Base-by-base conservation (phyloP, 192 early-diverging fungal species). In the Coemansia erecta region DNA sequence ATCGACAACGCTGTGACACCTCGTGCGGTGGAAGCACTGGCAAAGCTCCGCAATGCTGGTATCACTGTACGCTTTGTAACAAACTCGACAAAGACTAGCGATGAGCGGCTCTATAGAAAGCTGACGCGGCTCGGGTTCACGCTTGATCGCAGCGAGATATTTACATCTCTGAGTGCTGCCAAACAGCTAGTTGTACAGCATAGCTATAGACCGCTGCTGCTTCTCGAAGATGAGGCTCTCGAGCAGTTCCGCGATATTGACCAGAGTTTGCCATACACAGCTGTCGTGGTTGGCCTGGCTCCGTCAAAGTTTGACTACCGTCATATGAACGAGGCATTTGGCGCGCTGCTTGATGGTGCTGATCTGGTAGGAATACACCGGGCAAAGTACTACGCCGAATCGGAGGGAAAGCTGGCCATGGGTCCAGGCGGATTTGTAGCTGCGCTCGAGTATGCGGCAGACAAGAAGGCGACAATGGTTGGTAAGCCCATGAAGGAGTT, bases 391-490 rank as follows among this genome's bases (percentile, higher is more conserved):
- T 89, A 86, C 66, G 88, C 88, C 18, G 54, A 78, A 61, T 42
- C 71, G 0, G 78, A 85, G 33, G 50, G 17, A 41, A 77, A 79
- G 11, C 69, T 96, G 37, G 82, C 85, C 13, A 61, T 96, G 45
- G 94, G 94, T 1, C 94, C 93, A 7, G 94, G 94, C n/a, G 87
- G 89, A 11, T 96, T 94, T 81, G 88, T 94, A 1, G 80, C 85
- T 50, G 90, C 89, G 9, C 71, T 96, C 21, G 94, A 96, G 61
- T 91, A 86, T 55, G 86, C 90, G 0, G 82, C 90, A 3, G 89
- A 81, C 13, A 70, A 71, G 7, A 72, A 81, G 31, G 84, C 91
- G 0, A 77, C 61, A 60, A 73, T 92, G 41, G 89, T 96, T 2
- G 94, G 94, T 7, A 96, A 96, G 63, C 94, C 94, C 0, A 72